These are phyloP conservation scores for Candida anglica DNA, from an alignment of 805 yeast species.

Conservation along the genomic window DNA sequence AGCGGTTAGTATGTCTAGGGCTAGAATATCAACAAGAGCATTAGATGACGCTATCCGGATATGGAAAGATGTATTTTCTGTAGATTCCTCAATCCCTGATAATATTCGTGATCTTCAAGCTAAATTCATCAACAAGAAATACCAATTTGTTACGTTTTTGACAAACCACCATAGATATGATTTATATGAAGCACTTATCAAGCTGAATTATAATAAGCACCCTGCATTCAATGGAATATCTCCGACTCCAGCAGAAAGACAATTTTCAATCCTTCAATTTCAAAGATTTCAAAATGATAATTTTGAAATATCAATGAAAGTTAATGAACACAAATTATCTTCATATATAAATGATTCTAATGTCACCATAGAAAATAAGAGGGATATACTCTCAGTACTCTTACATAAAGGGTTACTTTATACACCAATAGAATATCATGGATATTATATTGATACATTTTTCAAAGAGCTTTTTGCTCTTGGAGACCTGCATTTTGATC, in stretches of 20 bases:
- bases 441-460: not conserved
- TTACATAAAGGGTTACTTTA: conserved; percentile 1
- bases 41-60: not conserved
- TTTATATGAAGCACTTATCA: not conserved
- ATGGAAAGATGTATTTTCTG: not conserved
- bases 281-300: not conserved
- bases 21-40: not conserved
- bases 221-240: too few species aligned
- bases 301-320: not conserved
- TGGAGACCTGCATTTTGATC: not conserved
- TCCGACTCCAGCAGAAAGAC: not conserved
- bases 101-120: not conserved
- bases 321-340: too few species aligned
- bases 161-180: conserved; percentile 2
- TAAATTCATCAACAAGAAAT: not conserved
- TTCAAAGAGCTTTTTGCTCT: not conserved
- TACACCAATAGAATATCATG: not conserved
- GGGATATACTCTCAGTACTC: not conserved
- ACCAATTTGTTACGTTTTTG: conserved; percentile 1
- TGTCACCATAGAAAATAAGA: not conserved
- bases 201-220: not conserved
- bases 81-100: not conserved
- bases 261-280: not conserved
- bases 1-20: not conserved
- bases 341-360: too few species aligned